These are phyloP conservation scores for Solanum chacoense DNA, from an alignment of 305 asterid species.

Conservation along the genomic window DNA sequence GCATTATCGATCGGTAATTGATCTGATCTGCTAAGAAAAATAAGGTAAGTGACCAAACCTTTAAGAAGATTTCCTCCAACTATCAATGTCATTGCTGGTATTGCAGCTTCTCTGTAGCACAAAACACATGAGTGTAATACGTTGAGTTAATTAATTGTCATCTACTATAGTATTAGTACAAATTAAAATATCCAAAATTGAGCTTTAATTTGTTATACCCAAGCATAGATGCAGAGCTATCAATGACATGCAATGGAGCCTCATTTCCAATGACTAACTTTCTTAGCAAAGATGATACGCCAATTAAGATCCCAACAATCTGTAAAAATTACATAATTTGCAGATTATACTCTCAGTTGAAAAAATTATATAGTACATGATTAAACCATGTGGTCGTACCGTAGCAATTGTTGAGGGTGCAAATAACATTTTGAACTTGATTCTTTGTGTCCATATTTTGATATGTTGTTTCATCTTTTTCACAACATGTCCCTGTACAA, in stretches of 20 bases:
- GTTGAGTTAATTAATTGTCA: neutral
- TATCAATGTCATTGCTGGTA: conserved; percentile 24
- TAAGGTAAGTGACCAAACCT: neutral
- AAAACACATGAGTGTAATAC: neutral
- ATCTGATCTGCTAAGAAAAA: neutral
- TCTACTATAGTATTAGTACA: neutral
- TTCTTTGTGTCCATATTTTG: neutral
- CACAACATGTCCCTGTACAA: neutral
- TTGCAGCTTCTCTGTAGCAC: conserved; percentile 16
- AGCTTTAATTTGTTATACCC: conserved; percentile 7
- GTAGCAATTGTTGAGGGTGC: conserved; percentile 31
- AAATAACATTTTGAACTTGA: conserved; percentile 18
- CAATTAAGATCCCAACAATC: conserved; percentile 17
- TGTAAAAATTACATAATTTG: neutral
- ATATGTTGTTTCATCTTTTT: conserved; percentile 4
- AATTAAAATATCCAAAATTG: neutral
- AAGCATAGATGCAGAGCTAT: conserved; percentile 16
- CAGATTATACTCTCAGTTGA: neutral
- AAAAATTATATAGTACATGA: neutral
- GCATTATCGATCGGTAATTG: neutral
- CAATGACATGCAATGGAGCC: conserved; percentile 18
- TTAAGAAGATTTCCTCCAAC: conserved; percentile 25
- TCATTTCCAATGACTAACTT: conserved; percentile 6
- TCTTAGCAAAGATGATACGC: conserved; percentile 5
- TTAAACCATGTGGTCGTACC: conserved; percentile 1